Conservation (phyloP, 1,139 yeast genomes). For the Saccharomyces hybrid region DNA sequence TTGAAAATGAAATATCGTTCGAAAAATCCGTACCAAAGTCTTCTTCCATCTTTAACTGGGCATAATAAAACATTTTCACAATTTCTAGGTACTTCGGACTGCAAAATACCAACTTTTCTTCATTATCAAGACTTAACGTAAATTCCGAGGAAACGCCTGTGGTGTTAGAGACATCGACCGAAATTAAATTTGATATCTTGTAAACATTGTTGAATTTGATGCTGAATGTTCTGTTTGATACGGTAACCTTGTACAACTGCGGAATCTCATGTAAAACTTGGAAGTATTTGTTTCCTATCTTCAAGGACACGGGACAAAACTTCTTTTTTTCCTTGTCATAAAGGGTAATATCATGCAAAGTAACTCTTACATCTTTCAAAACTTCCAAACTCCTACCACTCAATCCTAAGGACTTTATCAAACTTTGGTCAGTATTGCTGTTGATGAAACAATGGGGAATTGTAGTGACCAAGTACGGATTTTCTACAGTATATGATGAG, state of each 20-base stretch:
- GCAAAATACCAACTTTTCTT: slow-evolving; percentile 41
- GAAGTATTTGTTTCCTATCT: slow-evolving; percentile 62
- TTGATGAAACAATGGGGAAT: slow-evolving; percentile 32
- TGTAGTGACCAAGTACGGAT: slow-evolving; percentile 13
- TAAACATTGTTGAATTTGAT: slow-evolving; percentile 46
- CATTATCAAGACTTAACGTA: slow-evolving; percentile 44
- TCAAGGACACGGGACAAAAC: slow-evolving; percentile 50
- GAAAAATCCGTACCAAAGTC: slow-evolving; percentile 24
- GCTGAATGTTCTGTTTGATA: slow-evolving; percentile 15
- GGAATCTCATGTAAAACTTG: slow-evolving; percentile 45
- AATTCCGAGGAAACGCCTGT: slow-evolving; percentile 51
- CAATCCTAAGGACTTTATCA: slow-evolving; percentile 45
- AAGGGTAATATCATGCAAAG: slow-evolving; percentile 31
- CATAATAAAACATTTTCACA: slow-evolving; percentile 58
- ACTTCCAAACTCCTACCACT: slow-evolving; percentile 34
- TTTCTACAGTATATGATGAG: slow-evolving; percentile 16
- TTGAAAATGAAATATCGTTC: neutral
- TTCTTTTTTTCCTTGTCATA: slow-evolving; percentile 39
- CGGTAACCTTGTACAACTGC: slow-evolving; percentile 32
- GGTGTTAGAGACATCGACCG: slow-evolving; percentile 45
- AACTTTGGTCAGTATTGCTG: slow-evolving; percentile 42
- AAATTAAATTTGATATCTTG: slow-evolving; percentile 43
- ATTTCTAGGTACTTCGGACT: slow-evolving; percentile 61
- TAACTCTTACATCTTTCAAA: slow-evolving; percentile 50
- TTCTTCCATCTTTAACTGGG: slow-evolving; percentile 44